Conservation (phyloP, 192 early-diverging fungal genomes). For the Podochytrium sp. region DNA sequence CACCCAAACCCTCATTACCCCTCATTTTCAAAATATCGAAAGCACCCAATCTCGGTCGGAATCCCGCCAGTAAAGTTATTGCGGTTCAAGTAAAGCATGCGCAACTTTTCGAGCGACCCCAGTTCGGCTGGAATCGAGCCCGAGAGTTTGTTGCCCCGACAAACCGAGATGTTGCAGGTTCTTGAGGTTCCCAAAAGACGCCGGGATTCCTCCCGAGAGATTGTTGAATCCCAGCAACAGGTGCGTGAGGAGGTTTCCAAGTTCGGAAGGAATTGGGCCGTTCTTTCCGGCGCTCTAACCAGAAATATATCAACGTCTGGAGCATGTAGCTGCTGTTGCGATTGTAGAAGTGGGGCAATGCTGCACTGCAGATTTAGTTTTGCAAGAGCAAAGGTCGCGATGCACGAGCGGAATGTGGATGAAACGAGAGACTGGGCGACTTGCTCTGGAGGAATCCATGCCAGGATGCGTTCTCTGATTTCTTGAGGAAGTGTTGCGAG, state of each 20-base stretch:
- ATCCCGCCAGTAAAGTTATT: neutral
- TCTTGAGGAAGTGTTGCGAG: too few relatives aligned
- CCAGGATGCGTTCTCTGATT: too few relatives aligned
- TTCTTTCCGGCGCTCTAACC: too few relatives aligned
- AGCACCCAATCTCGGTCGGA: neutral
- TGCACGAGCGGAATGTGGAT: too few relatives aligned
- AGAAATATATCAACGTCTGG: too few relatives aligned
- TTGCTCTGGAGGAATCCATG: too few relatives aligned
- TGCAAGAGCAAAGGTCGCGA: too few relatives aligned
- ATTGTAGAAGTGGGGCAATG: too few relatives aligned
- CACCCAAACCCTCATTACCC: neutral
- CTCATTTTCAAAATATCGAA: neutral
- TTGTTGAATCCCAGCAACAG: neutral
- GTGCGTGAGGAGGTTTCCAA: neutral
- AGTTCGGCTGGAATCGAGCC: conserved; percentile 1
- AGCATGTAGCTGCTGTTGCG: too few relatives aligned
- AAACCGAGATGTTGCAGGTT: neutral
- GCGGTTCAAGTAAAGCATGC: neutral
- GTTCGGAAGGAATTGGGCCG: neutral
- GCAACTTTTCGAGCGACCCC: neutral
- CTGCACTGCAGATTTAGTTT: too few relatives aligned
- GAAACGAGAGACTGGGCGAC: too few relatives aligned
- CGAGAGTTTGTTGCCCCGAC: neutral
- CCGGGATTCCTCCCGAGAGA: neutral
- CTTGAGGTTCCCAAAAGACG: neutral